A percentile compares a stretch with the other conserved stretches of the same genome.
These are phyloP conservation scores for Balakata baccata DNA, from an alignment of 345 rosid species.

Conservation along the genomic window DNA sequence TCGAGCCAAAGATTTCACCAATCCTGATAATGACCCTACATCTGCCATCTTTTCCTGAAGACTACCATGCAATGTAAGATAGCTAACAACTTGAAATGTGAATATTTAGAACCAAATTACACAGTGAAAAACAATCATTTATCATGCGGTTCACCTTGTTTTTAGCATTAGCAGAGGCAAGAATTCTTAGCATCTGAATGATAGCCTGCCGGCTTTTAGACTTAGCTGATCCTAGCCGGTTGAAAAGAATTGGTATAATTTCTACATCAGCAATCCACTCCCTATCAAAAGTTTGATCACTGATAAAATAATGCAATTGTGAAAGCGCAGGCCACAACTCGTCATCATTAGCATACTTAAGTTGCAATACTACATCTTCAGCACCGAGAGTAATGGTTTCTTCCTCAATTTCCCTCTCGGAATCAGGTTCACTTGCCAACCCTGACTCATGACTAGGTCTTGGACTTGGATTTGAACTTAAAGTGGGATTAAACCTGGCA, in stretches of 20 bases:
- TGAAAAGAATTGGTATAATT: constrained; percentile 39
- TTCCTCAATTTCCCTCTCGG: constrained; percentile 40
- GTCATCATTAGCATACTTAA: constrained; percentile 52
- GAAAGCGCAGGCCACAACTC: constrained; percentile 41
- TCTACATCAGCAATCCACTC: constrained; percentile 53
- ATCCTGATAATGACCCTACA: constrained; percentile 34
- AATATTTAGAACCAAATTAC: background rate
- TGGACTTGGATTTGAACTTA: constrained; percentile 31
- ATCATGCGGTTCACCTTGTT: constrained; percentile 41
- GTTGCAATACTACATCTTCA: constrained; percentile 51
- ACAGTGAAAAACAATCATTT: background rate
- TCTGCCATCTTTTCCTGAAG: constrained; percentile 69
- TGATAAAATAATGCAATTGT: constrained; percentile 32
- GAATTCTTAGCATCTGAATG: constrained; percentile 42
- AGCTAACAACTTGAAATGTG: constrained; percentile 10
- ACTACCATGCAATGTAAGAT: constrained; percentile 24
- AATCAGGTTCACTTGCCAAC: constrained; percentile 37
- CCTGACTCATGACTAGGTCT: constrained; percentile 31
- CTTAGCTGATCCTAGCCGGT: constrained; percentile 40
- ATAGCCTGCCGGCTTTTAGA: constrained; percentile 37
- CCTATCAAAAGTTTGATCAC: constrained; percentile 23
- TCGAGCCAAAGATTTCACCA: constrained; percentile 62
- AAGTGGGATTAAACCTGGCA: constrained; percentile 31
- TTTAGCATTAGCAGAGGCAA: constrained; percentile 35
- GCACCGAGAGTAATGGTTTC: constrained; percentile 33